Percentiles rank a stretch among this genome's conserved stretches.
These are phyloP conservation scores for Vitis hybrid DNA, from an alignment of 177 flowering plant genomes.

Conservation along the genomic window DNA sequence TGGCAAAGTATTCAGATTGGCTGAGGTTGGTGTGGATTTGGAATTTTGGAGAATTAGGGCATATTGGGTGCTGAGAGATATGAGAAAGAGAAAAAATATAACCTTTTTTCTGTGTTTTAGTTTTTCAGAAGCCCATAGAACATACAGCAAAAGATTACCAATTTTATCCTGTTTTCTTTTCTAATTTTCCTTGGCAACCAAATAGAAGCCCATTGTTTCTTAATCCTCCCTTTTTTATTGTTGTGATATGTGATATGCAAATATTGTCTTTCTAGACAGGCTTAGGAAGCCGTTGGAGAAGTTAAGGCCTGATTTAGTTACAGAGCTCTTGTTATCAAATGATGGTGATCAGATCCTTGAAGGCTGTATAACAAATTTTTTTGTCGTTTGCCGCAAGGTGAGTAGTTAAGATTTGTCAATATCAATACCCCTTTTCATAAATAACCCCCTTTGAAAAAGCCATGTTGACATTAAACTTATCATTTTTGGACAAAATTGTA, in stretches of 20 bases:
- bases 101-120: not conserved
- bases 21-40: conserved; percentile 54
- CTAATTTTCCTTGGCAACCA: not conserved
- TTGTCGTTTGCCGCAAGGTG: conserved; percentile 73
- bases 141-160: not conserved
- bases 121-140: not conserved
- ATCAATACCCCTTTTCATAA: not conserved
- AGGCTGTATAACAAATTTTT: conserved; percentile 80
- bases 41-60: not conserved
- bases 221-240: too few species aligned
- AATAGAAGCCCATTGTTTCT: too few species aligned
- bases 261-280: conserved; percentile 36
- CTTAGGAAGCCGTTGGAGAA: conserved; percentile 72
- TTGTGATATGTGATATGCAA: too few species aligned
- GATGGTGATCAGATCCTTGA: conserved; percentile 88
- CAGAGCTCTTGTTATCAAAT: conserved; percentile 83
- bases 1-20: conserved; percentile 87
- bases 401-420: conserved; percentile 13
- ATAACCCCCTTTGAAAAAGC: too few species aligned
- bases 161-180: too few species aligned
- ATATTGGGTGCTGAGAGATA: not conserved
- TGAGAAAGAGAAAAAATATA: not conserved
- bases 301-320: conserved; percentile 65
- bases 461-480: not conserved
- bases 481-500: not conserved